Evolutionary conservation across 2,329 filamentous ascomycete species (phyloP).

Genomic region (Moelleriella libera): DNA sequence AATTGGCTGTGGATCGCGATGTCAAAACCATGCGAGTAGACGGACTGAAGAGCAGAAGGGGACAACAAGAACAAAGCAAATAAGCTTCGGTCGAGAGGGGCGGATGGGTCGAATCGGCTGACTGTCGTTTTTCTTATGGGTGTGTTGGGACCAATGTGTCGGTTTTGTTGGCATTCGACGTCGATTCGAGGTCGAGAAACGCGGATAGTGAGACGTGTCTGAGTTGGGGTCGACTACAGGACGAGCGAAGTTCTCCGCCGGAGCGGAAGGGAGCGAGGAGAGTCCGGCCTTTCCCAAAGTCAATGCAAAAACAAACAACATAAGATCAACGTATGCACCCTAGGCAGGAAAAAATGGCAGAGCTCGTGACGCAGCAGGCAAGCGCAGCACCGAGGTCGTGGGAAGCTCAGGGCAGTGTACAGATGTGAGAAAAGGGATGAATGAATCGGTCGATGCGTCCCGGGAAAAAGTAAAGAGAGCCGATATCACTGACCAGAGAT

Average conservation of each 20-base stretch:
- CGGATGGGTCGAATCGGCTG: background rate
- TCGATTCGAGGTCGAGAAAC: slow-evolving; percentile 2
- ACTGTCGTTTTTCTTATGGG: background rate
- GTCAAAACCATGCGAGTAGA: background rate
- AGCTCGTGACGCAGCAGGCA: background rate
- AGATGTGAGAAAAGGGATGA: background rate
- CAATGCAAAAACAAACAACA: background rate
- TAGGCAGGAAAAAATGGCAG: background rate
- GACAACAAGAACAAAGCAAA: background rate
- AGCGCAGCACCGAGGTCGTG: background rate
- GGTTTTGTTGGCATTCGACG: background rate
- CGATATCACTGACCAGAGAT: background rate
- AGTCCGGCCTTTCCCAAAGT: background rate
- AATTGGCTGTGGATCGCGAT: background rate
- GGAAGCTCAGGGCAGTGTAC: background rate
- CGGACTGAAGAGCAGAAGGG: background rate
- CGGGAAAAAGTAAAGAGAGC: background rate
- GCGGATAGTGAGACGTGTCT: slow-evolving; percentile 6
- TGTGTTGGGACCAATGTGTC: background rate
- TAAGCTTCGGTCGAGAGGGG: no score
- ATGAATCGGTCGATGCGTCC: background rate
- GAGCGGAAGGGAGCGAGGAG: background rate
- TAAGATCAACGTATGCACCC: background rate
- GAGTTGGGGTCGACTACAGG: slow-evolving; percentile 3
- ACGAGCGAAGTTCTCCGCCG: background rate